Conservation (phyloP, 176 grass and related monocot genomes). For the Thinopyrum elongatum region DNA sequence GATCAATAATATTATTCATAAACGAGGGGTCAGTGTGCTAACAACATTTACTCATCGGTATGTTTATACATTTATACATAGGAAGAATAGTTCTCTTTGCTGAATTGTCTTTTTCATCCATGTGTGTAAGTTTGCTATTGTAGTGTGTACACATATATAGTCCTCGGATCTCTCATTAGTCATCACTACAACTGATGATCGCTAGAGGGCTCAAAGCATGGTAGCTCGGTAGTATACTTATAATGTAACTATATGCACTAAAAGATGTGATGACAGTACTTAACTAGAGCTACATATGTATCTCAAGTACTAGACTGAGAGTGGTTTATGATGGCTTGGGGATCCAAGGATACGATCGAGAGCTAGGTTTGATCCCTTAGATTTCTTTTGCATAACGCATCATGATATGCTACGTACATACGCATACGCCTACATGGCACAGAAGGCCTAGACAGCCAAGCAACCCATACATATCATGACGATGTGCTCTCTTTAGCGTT, state of each 20-base stretch:
- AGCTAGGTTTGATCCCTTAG: slow-evolving; percentile 1
- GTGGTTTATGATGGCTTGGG: slow-evolving; percentile 30
- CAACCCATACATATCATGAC: slow-evolving; percentile 20
- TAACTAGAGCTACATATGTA: slow-evolving; percentile 19
- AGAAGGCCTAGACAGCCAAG: slow-evolving; percentile 6
- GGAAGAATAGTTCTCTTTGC: not conserved
- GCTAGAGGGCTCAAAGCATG: not conserved
- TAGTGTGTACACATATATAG: not conserved
- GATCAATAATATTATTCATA: not conserved
- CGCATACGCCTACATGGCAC: slow-evolving; percentile 1
- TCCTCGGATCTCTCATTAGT: not conserved
- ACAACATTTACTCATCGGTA: not conserved
- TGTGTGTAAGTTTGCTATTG: not conserved
- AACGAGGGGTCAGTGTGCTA: not conserved
- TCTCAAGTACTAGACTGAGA: slow-evolving; percentile 21
- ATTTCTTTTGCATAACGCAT: slow-evolving; percentile 35
- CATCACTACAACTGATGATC: not conserved
- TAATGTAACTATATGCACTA: not conserved
- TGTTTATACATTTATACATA: not conserved
- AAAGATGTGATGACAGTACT: not conserved
- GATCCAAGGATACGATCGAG: slow-evolving; percentile 51
- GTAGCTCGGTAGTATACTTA: not conserved
- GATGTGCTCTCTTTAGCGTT: slow-evolving; percentile 15
- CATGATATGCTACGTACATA: not conserved
- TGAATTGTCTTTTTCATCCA: not conserved